These are phyloP conservation scores for Cerrena zonata DNA, from an alignment of 1,284 basidiomycete species.

Conservation along the genomic window DNA sequence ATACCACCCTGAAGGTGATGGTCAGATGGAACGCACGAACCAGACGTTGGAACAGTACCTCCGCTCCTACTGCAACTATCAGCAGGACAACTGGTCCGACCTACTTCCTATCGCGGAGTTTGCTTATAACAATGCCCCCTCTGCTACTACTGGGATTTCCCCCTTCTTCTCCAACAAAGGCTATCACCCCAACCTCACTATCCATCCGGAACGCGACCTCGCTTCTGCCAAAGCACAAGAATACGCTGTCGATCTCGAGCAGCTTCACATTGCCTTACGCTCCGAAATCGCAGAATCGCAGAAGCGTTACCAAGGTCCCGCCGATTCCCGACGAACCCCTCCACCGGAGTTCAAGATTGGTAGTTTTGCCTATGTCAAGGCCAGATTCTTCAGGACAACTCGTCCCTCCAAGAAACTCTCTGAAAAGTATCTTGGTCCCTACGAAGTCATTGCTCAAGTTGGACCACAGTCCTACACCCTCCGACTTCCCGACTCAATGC, in stretches of 20 bases:
- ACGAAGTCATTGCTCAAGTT: slow-evolving; percentile 17
- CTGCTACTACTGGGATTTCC: slow-evolving; percentile 4
- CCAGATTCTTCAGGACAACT: slow-evolving; percentile 13
- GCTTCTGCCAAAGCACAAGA: slow-evolving; percentile 11
- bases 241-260: slow-evolving; percentile 13
- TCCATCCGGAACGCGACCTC: slow-evolving; percentile 13
- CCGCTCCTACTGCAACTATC: slow-evolving; percentile 24
- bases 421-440: slow-evolving; percentile 27
- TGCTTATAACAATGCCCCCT: slow-evolving; percentile 7
- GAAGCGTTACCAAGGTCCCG: slow-evolving; percentile 8
- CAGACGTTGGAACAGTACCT: slow-evolving; percentile 33
- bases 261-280: no score
- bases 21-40: slow-evolving; percentile 34
- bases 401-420: slow-evolving; percentile 30
- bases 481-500: not conserved
- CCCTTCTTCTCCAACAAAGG: slow-evolving; percentile 10
- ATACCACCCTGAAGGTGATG: slow-evolving; percentile 37
- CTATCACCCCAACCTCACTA: slow-evolving; percentile 22
- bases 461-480: not conserved
- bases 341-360: not conserved
- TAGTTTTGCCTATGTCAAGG: not conserved
- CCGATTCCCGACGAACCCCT: slow-evolving; percentile 3
- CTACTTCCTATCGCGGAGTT: slow-evolving; percentile 10
- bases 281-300: slow-evolving; percentile 6
- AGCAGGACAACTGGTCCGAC: slow-evolving; percentile 34